These are phyloP conservation scores for Mucor mucedo DNA, from an alignment of 371 early-diverging fungal species.

Conservation along the genomic window DNA sequence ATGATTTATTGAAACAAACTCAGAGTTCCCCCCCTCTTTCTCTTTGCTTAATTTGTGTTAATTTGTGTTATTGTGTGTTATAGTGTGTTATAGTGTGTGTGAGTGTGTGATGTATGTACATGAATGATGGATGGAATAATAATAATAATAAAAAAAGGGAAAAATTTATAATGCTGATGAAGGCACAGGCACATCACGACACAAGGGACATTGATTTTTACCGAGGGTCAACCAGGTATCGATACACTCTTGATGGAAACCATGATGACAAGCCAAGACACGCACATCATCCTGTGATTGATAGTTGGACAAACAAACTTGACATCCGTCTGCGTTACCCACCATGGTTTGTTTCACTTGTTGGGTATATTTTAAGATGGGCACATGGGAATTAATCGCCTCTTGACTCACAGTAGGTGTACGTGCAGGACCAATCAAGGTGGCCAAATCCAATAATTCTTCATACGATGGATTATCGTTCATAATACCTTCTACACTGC, in stretches of 20 bases:
- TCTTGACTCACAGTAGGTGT: slow-evolving; percentile 49
- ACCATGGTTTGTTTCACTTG: slow-evolving; percentile 31
- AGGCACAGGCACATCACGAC: slow-evolving; percentile 29
- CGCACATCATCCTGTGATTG: slow-evolving; percentile 64
- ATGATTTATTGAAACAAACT: background rate
- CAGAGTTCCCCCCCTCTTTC: background rate
- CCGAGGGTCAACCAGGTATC: slow-evolving; percentile 69
- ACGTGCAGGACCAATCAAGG: slow-evolving; percentile 59
- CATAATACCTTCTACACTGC: slow-evolving; percentile 16
- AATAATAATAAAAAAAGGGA: too few relatives aligned
- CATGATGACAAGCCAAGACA: slow-evolving; percentile 71
- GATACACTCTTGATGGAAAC: slow-evolving; percentile 83
- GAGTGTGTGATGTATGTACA: too few relatives aligned
- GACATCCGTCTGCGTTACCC: slow-evolving; percentile 34
- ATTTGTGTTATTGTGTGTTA: too few relatives aligned
- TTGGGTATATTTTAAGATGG: slow-evolving; percentile 34
- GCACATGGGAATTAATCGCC: slow-evolving; percentile 40
- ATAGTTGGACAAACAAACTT: slow-evolving; percentile 69
- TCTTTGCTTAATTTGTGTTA: too few relatives aligned
- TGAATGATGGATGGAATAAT: too few relatives aligned
- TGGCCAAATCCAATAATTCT: slow-evolving; percentile 50
- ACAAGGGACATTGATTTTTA: slow-evolving; percentile 35
- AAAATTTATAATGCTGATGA: background rate
- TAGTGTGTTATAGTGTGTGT: too few relatives aligned
- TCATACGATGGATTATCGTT: slow-evolving; percentile 45